These are phyloP conservation scores for Salix udensis DNA, from an alignment of 345 rosid species.

Conservation along the genomic window DNA sequence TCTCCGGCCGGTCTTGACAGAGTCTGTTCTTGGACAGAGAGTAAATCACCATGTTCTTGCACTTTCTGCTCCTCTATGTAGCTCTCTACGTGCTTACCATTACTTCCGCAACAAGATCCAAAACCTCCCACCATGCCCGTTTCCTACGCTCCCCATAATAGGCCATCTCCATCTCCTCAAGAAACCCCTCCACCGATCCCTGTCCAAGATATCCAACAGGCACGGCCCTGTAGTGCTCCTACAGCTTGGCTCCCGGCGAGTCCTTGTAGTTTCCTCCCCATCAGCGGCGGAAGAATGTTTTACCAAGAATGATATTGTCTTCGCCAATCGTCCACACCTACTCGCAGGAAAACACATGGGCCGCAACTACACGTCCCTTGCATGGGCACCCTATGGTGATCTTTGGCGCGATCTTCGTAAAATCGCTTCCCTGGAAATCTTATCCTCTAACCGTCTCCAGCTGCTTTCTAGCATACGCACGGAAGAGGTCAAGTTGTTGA, in stretches of 20 bases:
- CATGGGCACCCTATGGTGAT: constrained; percentile 30
- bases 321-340: constrained; percentile 22
- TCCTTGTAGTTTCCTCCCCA: constrained; percentile 13
- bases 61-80: background rate
- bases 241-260: constrained; percentile 2
- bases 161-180: constrained; percentile 17
- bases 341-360: background rate
- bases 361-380: background rate
- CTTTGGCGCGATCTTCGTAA: background rate
- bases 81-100: background rate
- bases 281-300: constrained; percentile 29
- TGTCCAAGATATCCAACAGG: background rate
- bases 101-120: background rate
- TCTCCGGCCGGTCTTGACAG: too few species aligned
- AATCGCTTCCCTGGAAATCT: constrained; percentile 18
- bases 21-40: too few species aligned
- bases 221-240: constrained; percentile 8
- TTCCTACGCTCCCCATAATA: background rate
- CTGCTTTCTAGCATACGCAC: constrained; percentile 6
- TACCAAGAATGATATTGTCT: constrained; percentile 29
- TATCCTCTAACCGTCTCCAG: constrained; percentile 30
- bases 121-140: constrained; percentile 7
- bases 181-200: constrained; percentile 13
- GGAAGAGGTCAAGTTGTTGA: constrained; percentile 21
- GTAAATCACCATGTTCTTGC: background rate